A percentile compares a stretch with the other conserved stretches of the same genome.
phyloP scores from a whole-genome alignment of 2,329 filamentous ascomycete genomes.

The Lachnellula hyalina region DNA sequence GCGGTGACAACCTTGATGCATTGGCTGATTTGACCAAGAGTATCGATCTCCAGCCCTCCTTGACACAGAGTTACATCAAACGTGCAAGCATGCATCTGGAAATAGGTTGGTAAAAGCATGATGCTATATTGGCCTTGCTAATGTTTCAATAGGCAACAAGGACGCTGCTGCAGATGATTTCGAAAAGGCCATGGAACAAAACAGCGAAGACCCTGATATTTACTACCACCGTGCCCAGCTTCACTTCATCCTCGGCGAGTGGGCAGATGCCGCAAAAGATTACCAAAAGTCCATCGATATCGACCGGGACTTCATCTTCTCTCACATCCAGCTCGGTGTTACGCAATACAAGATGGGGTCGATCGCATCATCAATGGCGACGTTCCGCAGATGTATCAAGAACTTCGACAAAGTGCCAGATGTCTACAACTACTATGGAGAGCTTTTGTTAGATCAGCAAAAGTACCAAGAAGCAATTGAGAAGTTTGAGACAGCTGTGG shows the following conservation, averaged over 20 bases:
- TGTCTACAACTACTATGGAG: constrained; percentile 99
- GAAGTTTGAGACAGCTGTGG: constrained; percentile 97
- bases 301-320: constrained; percentile 96
- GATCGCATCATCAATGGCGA: constrained; percentile 96
- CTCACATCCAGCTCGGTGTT: constrained; percentile 97
- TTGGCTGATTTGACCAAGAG: constrained; percentile 85
- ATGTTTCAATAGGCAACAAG: constrained; percentile 57
- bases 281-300: constrained; percentile 99
- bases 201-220: constrained; percentile 88
- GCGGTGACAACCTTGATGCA: constrained; percentile 79
- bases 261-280: constrained; percentile 89
- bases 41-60: constrained; percentile 77
- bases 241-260: constrained; percentile 95
- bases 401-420: constrained; percentile 96
- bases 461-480: constrained; percentile 94
- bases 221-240: constrained; percentile 98
- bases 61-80: constrained; percentile 98
- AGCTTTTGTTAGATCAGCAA: constrained; percentile 91
- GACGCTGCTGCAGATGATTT: constrained; percentile 88
- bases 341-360: constrained; percentile 99
- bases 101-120: constrained; percentile 54
- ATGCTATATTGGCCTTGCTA: constrained; percentile 20
- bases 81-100: constrained; percentile 97
- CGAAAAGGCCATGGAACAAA: constrained; percentile 75
- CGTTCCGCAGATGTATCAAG: constrained; percentile 95